Percentiles rank a stretch among this genome's conserved stretches.
Conservation (phyloP, 2,329 filamentous ascomycete species). For the Fusarium agapanthi region DNA sequence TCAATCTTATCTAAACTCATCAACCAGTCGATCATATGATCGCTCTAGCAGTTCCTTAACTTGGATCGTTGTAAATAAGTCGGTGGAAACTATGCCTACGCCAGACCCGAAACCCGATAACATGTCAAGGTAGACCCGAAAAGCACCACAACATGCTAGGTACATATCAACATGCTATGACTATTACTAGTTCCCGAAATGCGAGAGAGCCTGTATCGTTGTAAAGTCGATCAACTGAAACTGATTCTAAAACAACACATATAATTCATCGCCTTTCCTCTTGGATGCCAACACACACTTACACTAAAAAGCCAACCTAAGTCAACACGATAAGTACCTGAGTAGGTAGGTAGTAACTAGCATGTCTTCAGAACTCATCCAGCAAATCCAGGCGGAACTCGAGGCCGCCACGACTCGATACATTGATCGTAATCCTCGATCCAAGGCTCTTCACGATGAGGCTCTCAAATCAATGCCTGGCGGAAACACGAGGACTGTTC, state of each 20-base stretch:
- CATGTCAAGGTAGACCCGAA: constrained; percentile 14
- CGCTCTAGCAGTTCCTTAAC: background rate
- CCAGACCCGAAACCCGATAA: constrained; percentile 36
- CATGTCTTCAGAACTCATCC: constrained; percentile 33
- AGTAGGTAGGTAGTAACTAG: background rate
- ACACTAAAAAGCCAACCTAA: background rate
- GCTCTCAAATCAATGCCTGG: constrained; percentile 53
- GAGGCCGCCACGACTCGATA: constrained; percentile 48
- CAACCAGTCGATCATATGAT: background rate
- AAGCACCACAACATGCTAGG: background rate
- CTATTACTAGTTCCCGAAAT: constrained; percentile 10
- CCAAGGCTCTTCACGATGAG: constrained; percentile 49
- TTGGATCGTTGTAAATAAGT: background rate
- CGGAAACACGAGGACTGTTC: constrained; percentile 57
- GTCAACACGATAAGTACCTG: background rate
- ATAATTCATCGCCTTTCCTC: background rate
- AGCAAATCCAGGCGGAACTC: constrained; percentile 43
- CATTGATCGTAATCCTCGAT: constrained; percentile 48
- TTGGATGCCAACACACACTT: background rate
- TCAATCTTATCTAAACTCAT: background rate
- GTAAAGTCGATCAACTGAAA: background rate
- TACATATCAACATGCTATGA: background rate
- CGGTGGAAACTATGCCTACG: background rate
- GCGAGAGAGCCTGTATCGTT: background rate
- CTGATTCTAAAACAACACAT: background rate